phyloP scores from a whole-genome alignment of 371 early-diverging fungal genomes.

The Mortierella sp. region DNA sequence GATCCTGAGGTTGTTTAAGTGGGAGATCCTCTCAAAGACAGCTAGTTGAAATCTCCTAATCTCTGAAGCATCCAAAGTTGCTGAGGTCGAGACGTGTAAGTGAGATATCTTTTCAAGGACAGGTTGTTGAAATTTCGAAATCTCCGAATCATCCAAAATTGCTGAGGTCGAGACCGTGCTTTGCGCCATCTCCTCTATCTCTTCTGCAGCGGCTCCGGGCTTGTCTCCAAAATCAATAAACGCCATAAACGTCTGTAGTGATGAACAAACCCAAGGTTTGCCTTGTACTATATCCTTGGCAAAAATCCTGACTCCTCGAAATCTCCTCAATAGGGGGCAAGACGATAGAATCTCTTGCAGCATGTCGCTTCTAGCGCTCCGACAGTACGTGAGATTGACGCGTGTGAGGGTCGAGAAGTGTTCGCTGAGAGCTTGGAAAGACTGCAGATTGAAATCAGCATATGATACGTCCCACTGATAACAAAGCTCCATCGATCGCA shows the following conservation, averaged over 20 bases:
- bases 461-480: neutral
- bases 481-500: neutral
- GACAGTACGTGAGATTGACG: neutral
- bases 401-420: neutral
- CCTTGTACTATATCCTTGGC: neutral
- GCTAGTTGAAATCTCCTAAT: neutral
- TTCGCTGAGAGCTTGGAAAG: neutral
- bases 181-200: neutral
- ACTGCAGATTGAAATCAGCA: neutral
- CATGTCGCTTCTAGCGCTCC: neutral
- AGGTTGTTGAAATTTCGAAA: too few species aligned
- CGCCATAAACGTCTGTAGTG: neutral
- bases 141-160: too few species aligned
- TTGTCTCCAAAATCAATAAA: constrained; percentile 6
- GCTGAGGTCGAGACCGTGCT: too few species aligned
- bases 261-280: constrained; percentile 2
- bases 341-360: constrained; percentile 2
- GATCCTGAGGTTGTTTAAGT: neutral
- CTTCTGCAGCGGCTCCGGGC: neutral
- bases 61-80: neutral
- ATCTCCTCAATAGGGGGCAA: neutral
- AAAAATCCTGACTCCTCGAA: neutral
- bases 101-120: neutral
- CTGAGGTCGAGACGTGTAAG: neutral
- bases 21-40: neutral